Evolutionary conservation across 2,329 filamentous ascomycete species (phyloP).

Genomic region (Blumeria hordei): DNA sequence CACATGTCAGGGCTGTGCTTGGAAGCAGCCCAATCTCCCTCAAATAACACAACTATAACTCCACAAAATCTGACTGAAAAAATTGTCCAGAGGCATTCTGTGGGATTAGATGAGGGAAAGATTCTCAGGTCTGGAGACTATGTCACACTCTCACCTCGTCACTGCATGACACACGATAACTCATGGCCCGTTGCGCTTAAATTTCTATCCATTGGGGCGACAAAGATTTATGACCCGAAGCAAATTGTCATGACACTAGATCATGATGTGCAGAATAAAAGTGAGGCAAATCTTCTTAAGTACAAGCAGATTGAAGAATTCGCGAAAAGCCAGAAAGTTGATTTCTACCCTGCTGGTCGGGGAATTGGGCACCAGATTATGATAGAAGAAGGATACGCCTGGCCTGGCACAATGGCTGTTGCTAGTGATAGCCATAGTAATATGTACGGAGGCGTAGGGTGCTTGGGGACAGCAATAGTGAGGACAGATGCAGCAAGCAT

Average conservation of each 20-base stretch:
- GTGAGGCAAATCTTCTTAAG: slow-evolving; percentile 55
- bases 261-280: slow-evolving; percentile 73
- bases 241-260: slow-evolving; percentile 72
- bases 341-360: slow-evolving; percentile 51
- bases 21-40: slow-evolving; percentile 28
- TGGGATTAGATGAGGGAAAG: slow-evolving; percentile 55
- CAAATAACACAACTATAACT: slow-evolving; percentile 16
- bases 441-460: slow-evolving; percentile 62
- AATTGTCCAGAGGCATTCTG: slow-evolving; percentile 62
- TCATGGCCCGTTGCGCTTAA: slow-evolving; percentile 50
- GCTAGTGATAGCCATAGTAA: slow-evolving; percentile 59
- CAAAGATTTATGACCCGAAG: slow-evolving; percentile 40
- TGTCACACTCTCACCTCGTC: slow-evolving; percentile 46
- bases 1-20: slow-evolving; percentile 30
- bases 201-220: slow-evolving; percentile 63
- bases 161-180: slow-evolving; percentile 76
- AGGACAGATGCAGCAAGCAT: slow-evolving; percentile 70
- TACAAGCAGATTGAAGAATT: slow-evolving; percentile 65
- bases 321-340: slow-evolving; percentile 50
- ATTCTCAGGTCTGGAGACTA: slow-evolving; percentile 61
- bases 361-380: slow-evolving; percentile 86
- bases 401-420: slow-evolving; percentile 66
- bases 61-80: slow-evolving; percentile 77
- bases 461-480: slow-evolving; percentile 59
- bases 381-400: slow-evolving; percentile 64